Conservation (phyloP, 164 flowering plant genomes). For the Liriodendron chinense region DNA sequence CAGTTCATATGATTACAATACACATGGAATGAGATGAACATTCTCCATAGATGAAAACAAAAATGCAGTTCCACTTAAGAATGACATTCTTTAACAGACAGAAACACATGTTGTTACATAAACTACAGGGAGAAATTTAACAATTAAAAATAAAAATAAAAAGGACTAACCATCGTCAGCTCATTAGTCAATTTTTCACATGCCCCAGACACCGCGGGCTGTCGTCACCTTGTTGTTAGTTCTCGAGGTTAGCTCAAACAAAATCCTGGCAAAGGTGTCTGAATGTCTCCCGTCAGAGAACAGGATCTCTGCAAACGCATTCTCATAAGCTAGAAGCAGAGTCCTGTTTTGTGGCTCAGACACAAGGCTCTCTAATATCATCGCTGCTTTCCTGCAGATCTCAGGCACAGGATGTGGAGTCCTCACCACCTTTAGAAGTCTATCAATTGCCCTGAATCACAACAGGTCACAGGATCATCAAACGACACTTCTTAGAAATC, state of each 20-base stretch:
- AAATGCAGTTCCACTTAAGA: too few relatives aligned
- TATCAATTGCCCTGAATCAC: constrained; percentile 76
- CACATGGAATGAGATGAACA: too few relatives aligned
- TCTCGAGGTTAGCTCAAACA: constrained; percentile 82
- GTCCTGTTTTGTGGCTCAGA: constrained; percentile 88
- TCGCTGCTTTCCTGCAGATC: constrained; percentile 87
- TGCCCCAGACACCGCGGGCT: constrained; percentile 91
- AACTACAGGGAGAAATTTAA: too few relatives aligned
- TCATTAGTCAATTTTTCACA: constrained; percentile 26
- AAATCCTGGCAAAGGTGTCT: constrained; percentile 87
- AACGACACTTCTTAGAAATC: not conserved
- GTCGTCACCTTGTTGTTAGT: constrained; percentile 66
- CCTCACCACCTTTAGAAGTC: constrained; percentile 75
- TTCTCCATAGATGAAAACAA: too few relatives aligned
- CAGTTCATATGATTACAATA: too few relatives aligned
- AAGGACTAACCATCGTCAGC: not conserved
- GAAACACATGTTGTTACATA: too few relatives aligned
- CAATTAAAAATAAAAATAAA: too few relatives aligned
- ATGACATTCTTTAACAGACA: too few relatives aligned
- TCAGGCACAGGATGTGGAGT: constrained; percentile 90
- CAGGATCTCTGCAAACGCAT: constrained; percentile 85
- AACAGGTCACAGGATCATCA: not conserved
- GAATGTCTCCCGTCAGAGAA: constrained; percentile 73
- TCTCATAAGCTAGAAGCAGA: constrained; percentile 74
- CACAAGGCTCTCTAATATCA: constrained; percentile 81